A percentile compares a stretch with the other conserved stretches of the same genome.
Conservation (phyloP, 2,329 filamentous ascomycete species). For the Purpureocillium lavendulum region DNA sequence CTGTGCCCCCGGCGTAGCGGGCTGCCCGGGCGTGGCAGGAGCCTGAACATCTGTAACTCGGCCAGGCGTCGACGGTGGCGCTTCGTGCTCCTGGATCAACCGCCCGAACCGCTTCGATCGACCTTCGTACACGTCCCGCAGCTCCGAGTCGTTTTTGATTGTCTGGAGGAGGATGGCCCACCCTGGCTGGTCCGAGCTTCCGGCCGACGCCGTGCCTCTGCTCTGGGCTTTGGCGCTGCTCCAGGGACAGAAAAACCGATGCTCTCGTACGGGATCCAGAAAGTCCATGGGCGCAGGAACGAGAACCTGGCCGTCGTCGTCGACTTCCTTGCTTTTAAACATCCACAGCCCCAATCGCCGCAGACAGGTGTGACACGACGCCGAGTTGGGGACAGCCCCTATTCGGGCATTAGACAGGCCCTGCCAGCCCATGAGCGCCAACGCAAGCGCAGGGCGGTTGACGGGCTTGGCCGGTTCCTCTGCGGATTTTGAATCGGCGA, state of each 20-base stretch:
- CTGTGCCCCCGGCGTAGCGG: slow-evolving; percentile 3
- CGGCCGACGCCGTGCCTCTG: slow-evolving; percentile 21
- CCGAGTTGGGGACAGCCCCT: slow-evolving; percentile 60
- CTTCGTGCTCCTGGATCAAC: neutral
- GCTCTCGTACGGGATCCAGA: slow-evolving; percentile 62
- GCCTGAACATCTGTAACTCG: slow-evolving; percentile 4
- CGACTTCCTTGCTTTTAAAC: slow-evolving; percentile 69
- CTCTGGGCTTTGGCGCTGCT: slow-evolving; percentile 56
- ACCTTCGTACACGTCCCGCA: slow-evolving; percentile 30
- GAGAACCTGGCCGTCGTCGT: slow-evolving; percentile 42
- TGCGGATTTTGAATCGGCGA: slow-evolving; percentile 30
- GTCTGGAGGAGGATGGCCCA: slow-evolving; percentile 49
- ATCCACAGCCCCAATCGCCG: slow-evolving; percentile 89
- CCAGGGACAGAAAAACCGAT: slow-evolving; percentile 82
- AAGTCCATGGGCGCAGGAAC: slow-evolving; percentile 55
- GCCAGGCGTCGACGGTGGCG: slow-evolving; percentile 1
- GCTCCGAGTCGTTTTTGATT: slow-evolving; percentile 49
- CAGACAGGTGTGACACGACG: slow-evolving; percentile 78
- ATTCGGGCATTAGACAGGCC: slow-evolving; percentile 47
- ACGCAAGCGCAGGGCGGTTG: slow-evolving; percentile 54
- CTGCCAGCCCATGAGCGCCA: slow-evolving; percentile 72
- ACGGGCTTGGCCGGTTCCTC: slow-evolving; percentile 20
- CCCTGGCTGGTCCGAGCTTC: slow-evolving; percentile 32
- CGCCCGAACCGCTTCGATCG: slow-evolving; percentile 16
- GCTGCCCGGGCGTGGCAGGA: slow-evolving; percentile 7